Conservation (phyloP, 1,284 basidiomycete genomes). For the Trichosporon coremiiforme region DNA sequence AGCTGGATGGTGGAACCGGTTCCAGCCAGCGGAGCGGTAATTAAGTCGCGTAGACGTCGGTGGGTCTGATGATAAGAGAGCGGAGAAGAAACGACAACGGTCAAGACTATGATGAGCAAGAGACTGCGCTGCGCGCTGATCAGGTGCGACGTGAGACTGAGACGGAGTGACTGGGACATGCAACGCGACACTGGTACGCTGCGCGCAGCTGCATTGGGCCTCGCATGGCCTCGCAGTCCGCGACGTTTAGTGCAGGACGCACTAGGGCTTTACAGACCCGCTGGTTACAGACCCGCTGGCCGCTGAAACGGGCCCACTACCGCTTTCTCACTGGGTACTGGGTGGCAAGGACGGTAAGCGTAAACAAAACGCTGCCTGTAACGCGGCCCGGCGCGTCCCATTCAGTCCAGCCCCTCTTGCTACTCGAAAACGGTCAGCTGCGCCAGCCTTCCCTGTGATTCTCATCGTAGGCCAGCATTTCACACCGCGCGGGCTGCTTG, state of each 20-base stretch:
- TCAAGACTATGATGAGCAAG: neutral
- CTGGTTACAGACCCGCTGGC: too few relatives aligned
- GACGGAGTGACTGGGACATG: neutral
- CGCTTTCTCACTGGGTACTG: neutral
- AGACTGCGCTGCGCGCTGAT: neutral
- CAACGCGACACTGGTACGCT: neutral
- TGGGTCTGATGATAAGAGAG: too few relatives aligned
- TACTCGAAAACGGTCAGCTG: neutral
- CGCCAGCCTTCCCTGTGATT: conserved; percentile 10
- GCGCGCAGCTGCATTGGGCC: too few relatives aligned
- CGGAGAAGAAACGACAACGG: neutral
- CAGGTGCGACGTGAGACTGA: neutral
- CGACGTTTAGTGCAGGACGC: neutral
- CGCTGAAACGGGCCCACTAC: neutral
- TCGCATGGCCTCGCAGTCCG: neutral
- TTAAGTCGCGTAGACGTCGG: too few relatives aligned
- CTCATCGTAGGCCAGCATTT: neutral
- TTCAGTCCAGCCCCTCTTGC: neutral
- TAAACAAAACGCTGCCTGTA: conserved; percentile 8
- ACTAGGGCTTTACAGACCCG: neutral
- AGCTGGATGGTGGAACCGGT: neutral
- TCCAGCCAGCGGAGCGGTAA: too few relatives aligned
- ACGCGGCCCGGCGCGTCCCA: neutral
- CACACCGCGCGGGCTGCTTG: neutral
- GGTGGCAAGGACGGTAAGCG: neutral